These are phyloP conservation scores for Torrubiellomyces zombiae DNA, from an alignment of 2,329 filamentous ascomycete genomes.

Conservation along the genomic window DNA sequence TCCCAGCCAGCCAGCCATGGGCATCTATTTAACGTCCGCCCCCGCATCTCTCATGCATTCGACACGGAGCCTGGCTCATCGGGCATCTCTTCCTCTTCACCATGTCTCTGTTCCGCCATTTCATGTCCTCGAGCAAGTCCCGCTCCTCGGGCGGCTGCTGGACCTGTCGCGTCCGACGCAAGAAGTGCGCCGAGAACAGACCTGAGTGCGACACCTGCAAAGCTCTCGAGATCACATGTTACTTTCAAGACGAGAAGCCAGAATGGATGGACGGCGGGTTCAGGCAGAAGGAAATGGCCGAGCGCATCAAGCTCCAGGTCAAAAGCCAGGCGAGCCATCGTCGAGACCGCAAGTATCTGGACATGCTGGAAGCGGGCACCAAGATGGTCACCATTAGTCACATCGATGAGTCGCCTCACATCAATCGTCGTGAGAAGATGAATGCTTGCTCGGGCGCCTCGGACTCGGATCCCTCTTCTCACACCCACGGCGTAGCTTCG, in stretches of 20 bases:
- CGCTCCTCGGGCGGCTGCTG: slow-evolving; percentile 36
- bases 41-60: no score
- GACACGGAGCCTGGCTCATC: no score
- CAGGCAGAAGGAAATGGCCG: slow-evolving; percentile 32
- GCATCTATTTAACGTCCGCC: no score
- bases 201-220: slow-evolving; percentile 35
- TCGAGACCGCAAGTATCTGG: slow-evolving; percentile 30
- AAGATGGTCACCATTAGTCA: slow-evolving; percentile 9
- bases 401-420: slow-evolving; percentile 5
- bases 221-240: slow-evolving; percentile 37
- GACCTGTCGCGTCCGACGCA: slow-evolving; percentile 44
- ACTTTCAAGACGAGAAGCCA: slow-evolving; percentile 34
- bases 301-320: slow-evolving; percentile 38
- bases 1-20: no score
- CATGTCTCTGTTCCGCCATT: slow-evolving; percentile 9
- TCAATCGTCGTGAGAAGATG: slow-evolving; percentile 2
- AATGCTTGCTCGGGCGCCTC: slow-evolving; percentile 10
- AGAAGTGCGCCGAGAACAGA: slow-evolving; percentile 40
- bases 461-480: slow-evolving; percentile 12
- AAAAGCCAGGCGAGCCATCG: slow-evolving; percentile 35
- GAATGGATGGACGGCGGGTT: slow-evolving; percentile 40
- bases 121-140: slow-evolving; percentile 10
- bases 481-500: slow-evolving; percentile 8
- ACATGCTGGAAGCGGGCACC: slow-evolving; percentile 21
- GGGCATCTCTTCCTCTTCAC: no score